Evolutionary conservation across 2,329 filamentous ascomycete species (phyloP), one percentile per base, ranked within the genome.

Genomic region (Alternaria sp.): DNA sequence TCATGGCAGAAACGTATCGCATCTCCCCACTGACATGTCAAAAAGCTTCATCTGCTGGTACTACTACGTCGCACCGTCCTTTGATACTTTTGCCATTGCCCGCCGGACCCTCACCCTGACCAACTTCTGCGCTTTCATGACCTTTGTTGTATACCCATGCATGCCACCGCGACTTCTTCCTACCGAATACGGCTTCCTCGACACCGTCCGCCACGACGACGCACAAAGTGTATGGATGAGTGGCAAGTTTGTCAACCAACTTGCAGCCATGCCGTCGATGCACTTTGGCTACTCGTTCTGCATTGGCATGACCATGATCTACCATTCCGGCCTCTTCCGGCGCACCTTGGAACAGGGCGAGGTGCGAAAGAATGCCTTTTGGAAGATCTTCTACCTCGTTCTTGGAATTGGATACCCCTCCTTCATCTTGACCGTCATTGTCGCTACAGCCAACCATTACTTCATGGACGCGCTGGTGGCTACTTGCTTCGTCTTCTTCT

Each of bases 381-480:
- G 80, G 63, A 80, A 82, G 57, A 60, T 77, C 4, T 78, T 81
- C 54, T 83, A 82, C 59, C 62, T 81, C 3, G n/a, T 71, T 1
- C 48, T 84, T 14, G 84, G 84, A 29, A 57, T 86, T 17, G 74
- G 78, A 45, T 87, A 87, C 66, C 85, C 85, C 2, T 65, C 73
- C 5, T 81, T 84, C 67, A 84, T 87, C 51, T 69, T 88, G 48
- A 78, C 82, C 0, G 83, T 83, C 29, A 88, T 88, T 58, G 82
- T 88, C 28, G 83, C 85, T 14, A 88, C 86, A 0, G 86, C 85
- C 33, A 88, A 88, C 66, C 86, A 86, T 69, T 89, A 85, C 72
- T 85, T 81, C 76, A 77, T 86, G 56, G 84, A 86, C 67, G 84
- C 84, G 0, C 68, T 81, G 14, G 79, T 83, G 5, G 83, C 83